Base-by-base conservation (phyloP, 1,284 basidiomycete species). In the Naganishia sp. region DNA sequence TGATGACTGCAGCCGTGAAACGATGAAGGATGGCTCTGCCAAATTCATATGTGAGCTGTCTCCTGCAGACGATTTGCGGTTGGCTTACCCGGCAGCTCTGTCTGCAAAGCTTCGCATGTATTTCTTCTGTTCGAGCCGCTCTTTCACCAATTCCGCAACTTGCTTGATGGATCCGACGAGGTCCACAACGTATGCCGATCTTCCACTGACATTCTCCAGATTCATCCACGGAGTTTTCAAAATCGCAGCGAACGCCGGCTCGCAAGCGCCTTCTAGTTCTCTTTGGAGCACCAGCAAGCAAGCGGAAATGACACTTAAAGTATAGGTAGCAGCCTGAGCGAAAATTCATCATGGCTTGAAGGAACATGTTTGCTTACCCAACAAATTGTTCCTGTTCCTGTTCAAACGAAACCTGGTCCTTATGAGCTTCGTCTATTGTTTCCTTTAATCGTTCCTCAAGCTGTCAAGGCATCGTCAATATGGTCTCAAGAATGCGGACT, bases 61-160 rank as follows among this genome's bases (percentile, higher is more conserved):
- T 6, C 5, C 9, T 43, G 23, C 25, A 35, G 5, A 13, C n/a
- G 17, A 73, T 74, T 67, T 23, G 3, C 3, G 17, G 9, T 10
- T 23, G 6, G n/a, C 52, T 54, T 68, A 94, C 93, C 88, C 90
- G 60, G 89, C 88, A 7, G 89, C 88, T 77, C 95, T 96, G 76
- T 97, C 94, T 61, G 93, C 87, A 76, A 94, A 88, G 78, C 94
- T 97, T 65, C 91, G 83, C 41, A 92, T 77, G 78, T 94, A 97
- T 76, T 92, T 94, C 83, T 95, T 95, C 74, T 92, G 90, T 76
- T 97, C 92, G 6, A 96, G 83, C 13, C 88, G 69, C 10, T 67
- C 69, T 50, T 70, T 67, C 17, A 80, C 77, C 0, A 53, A 13
- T 43, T 75, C 74, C 23, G 78, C 79, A 7, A 75, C 79, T 67